These are phyloP conservation scores for Trametes villosa DNA, from an alignment of 768 basidiomycete genomes.

Conservation along the genomic window DNA sequence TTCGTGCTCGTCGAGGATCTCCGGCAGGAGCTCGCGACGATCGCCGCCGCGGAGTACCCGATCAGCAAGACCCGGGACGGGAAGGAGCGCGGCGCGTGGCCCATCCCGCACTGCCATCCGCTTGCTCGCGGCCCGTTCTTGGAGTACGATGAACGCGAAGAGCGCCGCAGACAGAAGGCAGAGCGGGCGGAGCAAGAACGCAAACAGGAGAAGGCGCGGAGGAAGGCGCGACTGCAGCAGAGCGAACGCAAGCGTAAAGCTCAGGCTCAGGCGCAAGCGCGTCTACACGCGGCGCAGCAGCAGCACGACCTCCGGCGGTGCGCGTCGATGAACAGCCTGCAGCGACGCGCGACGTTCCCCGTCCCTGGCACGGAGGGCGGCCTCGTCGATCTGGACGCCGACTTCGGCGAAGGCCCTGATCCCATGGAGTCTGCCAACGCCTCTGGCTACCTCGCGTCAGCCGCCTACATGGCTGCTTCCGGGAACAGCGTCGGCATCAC, in stretches of 20 bases:
- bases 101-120: constrained; percentile 80
- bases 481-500: constrained; percentile 95
- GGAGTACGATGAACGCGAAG: constrained; percentile 75
- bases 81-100: constrained; percentile 71
- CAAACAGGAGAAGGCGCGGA: constrained; percentile 45
- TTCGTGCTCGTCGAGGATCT: constrained; percentile 95
- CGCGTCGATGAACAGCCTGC: constrained; percentile 78
- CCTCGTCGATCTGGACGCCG: constrained; percentile 47
- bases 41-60: constrained; percentile 83
- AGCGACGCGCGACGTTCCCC: constrained; percentile 51
- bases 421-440: constrained; percentile 60
- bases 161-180: constrained; percentile 63
- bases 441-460: constrained; percentile 70
- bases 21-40: constrained; percentile 78
- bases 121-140: constrained; percentile 74
- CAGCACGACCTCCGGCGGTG: constrained; percentile 67
- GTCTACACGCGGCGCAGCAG: constrained; percentile 36
- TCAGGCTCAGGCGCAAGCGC: constrained; percentile 15
- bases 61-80: constrained; percentile 55
- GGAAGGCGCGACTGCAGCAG: constrained; percentile 45
- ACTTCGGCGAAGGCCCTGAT: constrained; percentile 41
- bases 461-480: constrained; percentile 84
- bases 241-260: constrained; percentile 34
- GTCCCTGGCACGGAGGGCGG: constrained; percentile 46
- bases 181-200: constrained; percentile 38